phyloP scores from a whole-genome alignment of 208 protist species.

The Acanthamoeba healyi region DNA sequence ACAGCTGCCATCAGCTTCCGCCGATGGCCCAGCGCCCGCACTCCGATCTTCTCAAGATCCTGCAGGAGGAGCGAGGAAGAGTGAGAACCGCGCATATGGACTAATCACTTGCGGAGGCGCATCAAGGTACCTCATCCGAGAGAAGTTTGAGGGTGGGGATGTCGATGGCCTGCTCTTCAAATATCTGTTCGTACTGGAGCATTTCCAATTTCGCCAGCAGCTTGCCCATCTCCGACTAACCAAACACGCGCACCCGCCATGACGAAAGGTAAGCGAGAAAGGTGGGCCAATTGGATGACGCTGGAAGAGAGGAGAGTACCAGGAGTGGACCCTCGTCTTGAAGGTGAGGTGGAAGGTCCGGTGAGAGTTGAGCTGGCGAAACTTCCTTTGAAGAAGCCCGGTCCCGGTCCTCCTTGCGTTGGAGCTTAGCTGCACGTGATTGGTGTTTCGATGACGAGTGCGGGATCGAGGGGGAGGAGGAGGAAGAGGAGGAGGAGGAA shows the following conservation, averaged over 20 bases:
- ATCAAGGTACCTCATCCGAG: neutral
- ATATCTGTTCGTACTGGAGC: conserved; percentile 6
- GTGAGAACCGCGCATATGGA: too few species aligned
- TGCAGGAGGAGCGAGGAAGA: too few species aligned
- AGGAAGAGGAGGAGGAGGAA: neutral
- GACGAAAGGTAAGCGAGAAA: too few species aligned
- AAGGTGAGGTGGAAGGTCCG: neutral
- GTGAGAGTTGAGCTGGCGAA: neutral
- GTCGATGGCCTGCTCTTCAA: conserved; percentile 26
- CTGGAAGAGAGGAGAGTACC: neutral
- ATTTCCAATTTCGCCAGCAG: conserved; percentile 1
- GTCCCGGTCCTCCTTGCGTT: neutral
- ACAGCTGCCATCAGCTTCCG: neutral
- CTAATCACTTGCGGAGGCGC: neutral
- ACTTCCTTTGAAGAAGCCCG: neutral
- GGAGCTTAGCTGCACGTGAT: neutral
- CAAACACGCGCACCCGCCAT: too few species aligned
- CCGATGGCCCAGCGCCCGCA: neutral
- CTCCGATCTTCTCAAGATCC: neutral
- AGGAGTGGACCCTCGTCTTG: neutral
- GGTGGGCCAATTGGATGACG: too few species aligned
- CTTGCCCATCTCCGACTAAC: neutral
- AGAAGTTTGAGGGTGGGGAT: neutral
- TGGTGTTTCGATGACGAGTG: neutral
- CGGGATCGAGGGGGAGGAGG: neutral